A percentile compares a stretch with the other conserved stretches of the same genome.
phyloP scores from a whole-genome alignment of 805 yeast species.

The Kodamaea neixiangensis region DNA sequence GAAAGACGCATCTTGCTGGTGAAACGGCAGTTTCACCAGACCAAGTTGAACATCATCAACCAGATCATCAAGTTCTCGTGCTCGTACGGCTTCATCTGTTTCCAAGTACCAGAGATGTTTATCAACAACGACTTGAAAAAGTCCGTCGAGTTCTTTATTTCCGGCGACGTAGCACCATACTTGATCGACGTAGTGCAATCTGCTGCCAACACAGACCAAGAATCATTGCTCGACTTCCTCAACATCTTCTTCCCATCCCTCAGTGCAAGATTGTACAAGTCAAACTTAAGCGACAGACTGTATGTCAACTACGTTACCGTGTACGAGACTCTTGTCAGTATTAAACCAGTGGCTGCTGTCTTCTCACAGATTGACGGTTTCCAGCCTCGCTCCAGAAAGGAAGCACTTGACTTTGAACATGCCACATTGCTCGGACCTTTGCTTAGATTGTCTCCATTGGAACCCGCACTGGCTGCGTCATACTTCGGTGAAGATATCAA shows the following conservation, averaged over 20 bases:
- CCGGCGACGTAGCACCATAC: slow-evolving; percentile 34
- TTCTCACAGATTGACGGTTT: slow-evolving; percentile 61
- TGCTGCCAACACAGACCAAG: slow-evolving; percentile 63
- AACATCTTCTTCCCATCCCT: slow-evolving; percentile 51
- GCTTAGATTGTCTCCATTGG: slow-evolving; percentile 72
- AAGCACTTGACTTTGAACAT: slow-evolving; percentile 57
- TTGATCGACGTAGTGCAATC: slow-evolving; percentile 53
- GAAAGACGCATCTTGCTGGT: slow-evolving; percentile 45
- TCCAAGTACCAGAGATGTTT: slow-evolving; percentile 69
- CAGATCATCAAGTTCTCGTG: slow-evolving; percentile 52
- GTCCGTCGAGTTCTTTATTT: slow-evolving; percentile 29
- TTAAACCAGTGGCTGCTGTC: slow-evolving; percentile 61
- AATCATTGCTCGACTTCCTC: slow-evolving; percentile 59
- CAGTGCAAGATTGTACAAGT: slow-evolving; percentile 34
- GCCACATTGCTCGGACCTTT: slow-evolving; percentile 76
- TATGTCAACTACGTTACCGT: slow-evolving; percentile 56
- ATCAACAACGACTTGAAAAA: slow-evolving; percentile 38
- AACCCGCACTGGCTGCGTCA: slow-evolving; percentile 47
- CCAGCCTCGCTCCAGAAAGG: slow-evolving; percentile 36
- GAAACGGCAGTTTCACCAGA: slow-evolving; percentile 38
- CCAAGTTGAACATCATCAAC: slow-evolving; percentile 43
- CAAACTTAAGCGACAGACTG: slow-evolving; percentile 51
- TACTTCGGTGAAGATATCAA: slow-evolving; percentile 40
- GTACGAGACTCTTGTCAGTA: slow-evolving; percentile 56
- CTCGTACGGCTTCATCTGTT: slow-evolving; percentile 67